Conservation (phyloP, 2,329 filamentous ascomycete genomes). For the Penicillium thymicola region DNA sequence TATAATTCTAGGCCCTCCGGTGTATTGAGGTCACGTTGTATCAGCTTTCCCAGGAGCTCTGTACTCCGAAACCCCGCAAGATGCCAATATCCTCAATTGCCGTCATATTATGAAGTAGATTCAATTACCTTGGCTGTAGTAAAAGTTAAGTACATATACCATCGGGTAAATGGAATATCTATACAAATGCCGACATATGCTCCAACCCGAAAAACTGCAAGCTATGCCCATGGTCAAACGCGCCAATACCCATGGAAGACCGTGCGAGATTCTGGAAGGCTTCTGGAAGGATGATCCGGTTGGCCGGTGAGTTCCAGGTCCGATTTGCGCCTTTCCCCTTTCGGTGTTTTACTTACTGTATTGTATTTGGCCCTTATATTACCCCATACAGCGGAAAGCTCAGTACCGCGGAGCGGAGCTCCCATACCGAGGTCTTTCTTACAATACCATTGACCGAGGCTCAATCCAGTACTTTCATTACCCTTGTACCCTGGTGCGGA, state of each 20-base stretch:
- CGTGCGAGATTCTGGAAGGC: conserved; percentile 17
- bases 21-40: conserved; percentile 5
- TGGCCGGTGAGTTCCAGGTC: conserved; percentile 4
- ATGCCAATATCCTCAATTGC: neutral
- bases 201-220: conserved; percentile 1
- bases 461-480: neutral
- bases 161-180: neutral
- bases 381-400: neutral
- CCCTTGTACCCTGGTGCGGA: neutral
- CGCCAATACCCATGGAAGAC: conserved; percentile 6
- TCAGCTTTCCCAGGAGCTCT: conserved; percentile 1
- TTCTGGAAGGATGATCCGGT: conserved; percentile 25
- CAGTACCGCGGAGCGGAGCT: conserved; percentile 1
- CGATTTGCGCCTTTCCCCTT: conserved; percentile 6
- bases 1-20: conserved; percentile 5
- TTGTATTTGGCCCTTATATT: neutral
- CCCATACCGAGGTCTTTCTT: neutral
- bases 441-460: neutral
- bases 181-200: conserved; percentile 6
- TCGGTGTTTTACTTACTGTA: conserved; percentile 2
- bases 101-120: neutral
- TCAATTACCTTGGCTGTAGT: neutral
- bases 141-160: neutral
- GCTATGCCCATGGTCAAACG: conserved; percentile 17
- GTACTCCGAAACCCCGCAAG: conserved; percentile 13